Conservation (phyloP, 768 basidiomycete species). For the Lactarius hatsudake region DNA sequence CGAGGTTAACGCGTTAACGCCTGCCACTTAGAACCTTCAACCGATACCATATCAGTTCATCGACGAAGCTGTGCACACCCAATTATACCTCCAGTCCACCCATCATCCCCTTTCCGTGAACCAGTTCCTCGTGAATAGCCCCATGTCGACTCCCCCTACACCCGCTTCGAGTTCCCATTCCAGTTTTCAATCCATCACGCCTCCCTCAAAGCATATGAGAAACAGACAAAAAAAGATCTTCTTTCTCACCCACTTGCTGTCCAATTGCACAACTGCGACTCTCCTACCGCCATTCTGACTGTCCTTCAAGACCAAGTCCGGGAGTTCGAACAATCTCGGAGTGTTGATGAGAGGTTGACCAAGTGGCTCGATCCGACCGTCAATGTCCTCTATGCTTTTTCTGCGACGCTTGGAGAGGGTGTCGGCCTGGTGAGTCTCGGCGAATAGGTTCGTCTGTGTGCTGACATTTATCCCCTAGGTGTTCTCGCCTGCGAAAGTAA, state of each 20-base stretch:
- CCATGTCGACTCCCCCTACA: background rate
- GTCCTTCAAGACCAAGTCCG: background rate
- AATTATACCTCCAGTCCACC: background rate
- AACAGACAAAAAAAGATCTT: background rate
- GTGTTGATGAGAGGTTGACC: background rate
- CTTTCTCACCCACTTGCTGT: background rate
- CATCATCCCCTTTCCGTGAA: background rate
- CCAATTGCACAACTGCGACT: background rate
- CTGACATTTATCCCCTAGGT: background rate
- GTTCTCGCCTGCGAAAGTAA: background rate
- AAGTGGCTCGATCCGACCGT: background rate
- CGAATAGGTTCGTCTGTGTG: background rate
- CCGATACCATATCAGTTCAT: background rate
- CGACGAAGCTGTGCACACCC: background rate
- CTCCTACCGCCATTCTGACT: background rate
- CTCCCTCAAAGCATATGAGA: background rate
- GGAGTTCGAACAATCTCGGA: background rate
- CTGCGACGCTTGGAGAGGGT: background rate
- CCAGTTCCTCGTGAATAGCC: background rate
- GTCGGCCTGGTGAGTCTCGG: background rate
- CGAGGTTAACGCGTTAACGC: too few relatives aligned
- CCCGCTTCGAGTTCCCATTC: background rate
- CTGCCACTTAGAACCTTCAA: background rate
- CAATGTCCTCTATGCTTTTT: background rate
- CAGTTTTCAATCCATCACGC: background rate